phyloP scores from a whole-genome alignment of 2,329 filamentous ascomycete genomes.

The Penicillium rolfsii region DNA sequence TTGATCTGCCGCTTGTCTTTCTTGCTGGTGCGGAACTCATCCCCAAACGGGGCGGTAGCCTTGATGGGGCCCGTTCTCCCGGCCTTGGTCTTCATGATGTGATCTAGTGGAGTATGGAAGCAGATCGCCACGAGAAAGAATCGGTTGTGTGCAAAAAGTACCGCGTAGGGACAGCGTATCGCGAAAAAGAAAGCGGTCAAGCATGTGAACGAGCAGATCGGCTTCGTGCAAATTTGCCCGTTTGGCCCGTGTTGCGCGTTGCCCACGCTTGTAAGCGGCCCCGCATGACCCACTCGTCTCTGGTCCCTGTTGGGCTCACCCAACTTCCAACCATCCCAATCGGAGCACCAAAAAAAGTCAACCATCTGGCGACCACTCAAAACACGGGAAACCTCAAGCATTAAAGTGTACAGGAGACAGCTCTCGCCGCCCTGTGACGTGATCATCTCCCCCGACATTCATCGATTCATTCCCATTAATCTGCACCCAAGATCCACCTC shows the following conservation, averaged over 20 bases:
- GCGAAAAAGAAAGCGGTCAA: background rate
- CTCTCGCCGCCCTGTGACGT: constrained; percentile 25
- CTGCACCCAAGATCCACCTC: constrained; percentile 18
- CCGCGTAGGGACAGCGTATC: background rate
- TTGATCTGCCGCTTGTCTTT: constrained; percentile 82
- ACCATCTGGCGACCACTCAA: constrained; percentile 1
- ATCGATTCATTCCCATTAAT: too few relatives aligned
- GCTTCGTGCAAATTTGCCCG: constrained; percentile 9
- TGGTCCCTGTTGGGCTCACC: constrained; percentile 25
- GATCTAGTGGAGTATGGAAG: background rate
- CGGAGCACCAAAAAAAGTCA: constrained; percentile 10
- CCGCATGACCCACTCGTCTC: constrained; percentile 14
- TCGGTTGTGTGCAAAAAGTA: constrained; percentile 5
- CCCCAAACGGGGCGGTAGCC: constrained; percentile 26
- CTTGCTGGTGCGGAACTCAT: constrained; percentile 71
- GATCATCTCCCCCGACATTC: constrained; percentile 4
- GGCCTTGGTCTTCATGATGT: constrained; percentile 14
- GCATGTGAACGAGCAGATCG: constrained; percentile 19
- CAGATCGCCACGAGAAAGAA: constrained; percentile 18
- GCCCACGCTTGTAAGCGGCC: constrained; percentile 1
- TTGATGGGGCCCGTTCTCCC: constrained; percentile 9
- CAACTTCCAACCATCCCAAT: constrained; percentile 8
- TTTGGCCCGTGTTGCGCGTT: too few relatives aligned
- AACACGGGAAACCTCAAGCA: background rate
- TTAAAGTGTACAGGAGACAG: background rate